Conservation (phyloP, 306 rosid species). For the Senna tora region DNA sequence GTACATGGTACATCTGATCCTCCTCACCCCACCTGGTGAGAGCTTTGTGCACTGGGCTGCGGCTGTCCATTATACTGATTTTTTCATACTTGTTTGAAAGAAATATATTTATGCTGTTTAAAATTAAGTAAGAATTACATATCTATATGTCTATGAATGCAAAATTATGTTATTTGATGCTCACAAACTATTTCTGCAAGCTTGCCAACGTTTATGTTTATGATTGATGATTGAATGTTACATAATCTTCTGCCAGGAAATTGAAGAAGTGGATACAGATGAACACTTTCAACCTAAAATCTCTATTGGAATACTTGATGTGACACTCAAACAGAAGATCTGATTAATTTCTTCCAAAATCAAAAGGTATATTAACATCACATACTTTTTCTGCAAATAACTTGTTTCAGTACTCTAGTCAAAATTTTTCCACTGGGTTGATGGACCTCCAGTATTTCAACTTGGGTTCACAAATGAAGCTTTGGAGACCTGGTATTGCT, state of each 20-base stretch:
- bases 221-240: slow-evolving; percentile 24
- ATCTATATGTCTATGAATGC: not conserved
- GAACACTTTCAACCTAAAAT: slow-evolving; percentile 86
- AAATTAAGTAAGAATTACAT: slow-evolving; percentile 1
- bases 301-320: slow-evolving; percentile 65
- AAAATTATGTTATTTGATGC: slow-evolving; percentile 6
- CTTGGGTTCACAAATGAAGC: slow-evolving; percentile 30
- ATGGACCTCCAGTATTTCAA: slow-evolving; percentile 31
- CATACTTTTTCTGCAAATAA: slow-evolving; percentile 18
- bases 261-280: slow-evolving; percentile 97
- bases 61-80: not conserved
- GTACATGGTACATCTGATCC: too few relatives aligned
- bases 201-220: slow-evolving; percentile 13
- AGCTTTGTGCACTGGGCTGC: too few relatives aligned
- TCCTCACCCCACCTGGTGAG: too few relatives aligned
- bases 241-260: slow-evolving; percentile 47
- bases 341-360: slow-evolving; percentile 40
- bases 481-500: slow-evolving; percentile 39
- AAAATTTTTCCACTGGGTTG: slow-evolving; percentile 33
- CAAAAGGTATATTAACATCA: slow-evolving; percentile 27
- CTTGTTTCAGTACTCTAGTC: slow-evolving; percentile 33
- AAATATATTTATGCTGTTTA: slow-evolving; percentile 3
- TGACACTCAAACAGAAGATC: slow-evolving; percentile 61
- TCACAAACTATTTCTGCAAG: not conserved
- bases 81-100: not conserved